phyloP scores from a whole-genome alignment of 495 filamentous ascomycete species.

The Letharia columbiana region DNA sequence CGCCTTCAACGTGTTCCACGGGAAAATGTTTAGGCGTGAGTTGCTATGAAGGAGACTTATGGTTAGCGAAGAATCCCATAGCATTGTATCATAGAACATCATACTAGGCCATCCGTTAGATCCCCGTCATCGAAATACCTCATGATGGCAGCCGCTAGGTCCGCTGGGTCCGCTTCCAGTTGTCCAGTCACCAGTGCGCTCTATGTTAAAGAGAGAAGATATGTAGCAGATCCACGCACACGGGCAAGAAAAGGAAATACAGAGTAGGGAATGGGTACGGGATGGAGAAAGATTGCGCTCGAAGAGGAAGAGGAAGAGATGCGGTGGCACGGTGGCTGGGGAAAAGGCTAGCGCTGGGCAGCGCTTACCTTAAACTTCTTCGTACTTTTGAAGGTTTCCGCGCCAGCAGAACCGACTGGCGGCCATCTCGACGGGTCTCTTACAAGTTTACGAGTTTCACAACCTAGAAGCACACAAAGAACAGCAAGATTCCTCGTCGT shows the following conservation, averaged over 20 bases:
- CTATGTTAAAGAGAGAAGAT: not conserved
- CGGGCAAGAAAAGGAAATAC: not conserved
- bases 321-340: not conserved
- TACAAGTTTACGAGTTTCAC: too few relatives aligned
- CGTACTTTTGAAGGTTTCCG: too few relatives aligned
- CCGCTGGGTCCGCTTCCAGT: not conserved
- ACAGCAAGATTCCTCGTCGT: too few relatives aligned
- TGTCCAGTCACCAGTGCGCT: not conserved
- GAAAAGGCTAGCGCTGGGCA: not conserved
- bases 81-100: not conserved
- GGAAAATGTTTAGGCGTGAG: constrained; percentile 10
- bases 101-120: constrained; percentile 20
- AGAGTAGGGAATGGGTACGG: not conserved
- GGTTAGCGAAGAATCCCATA: not conserved
- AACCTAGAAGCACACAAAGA: too few relatives aligned
- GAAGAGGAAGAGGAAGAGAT: not conserved
- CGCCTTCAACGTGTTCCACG: constrained; percentile 17
- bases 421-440: too few relatives aligned
- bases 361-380: not conserved
- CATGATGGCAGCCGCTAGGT: constrained; percentile 11
- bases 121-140: constrained; percentile 23
- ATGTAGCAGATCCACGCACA: not conserved
- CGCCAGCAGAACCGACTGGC: too few relatives aligned
- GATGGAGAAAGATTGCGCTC: not conserved
- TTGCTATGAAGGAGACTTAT: not conserved